Evolutionary conservation across 2,329 filamentous ascomycete species (phyloP).

Genomic region (Fusarium subtropicale): DNA sequence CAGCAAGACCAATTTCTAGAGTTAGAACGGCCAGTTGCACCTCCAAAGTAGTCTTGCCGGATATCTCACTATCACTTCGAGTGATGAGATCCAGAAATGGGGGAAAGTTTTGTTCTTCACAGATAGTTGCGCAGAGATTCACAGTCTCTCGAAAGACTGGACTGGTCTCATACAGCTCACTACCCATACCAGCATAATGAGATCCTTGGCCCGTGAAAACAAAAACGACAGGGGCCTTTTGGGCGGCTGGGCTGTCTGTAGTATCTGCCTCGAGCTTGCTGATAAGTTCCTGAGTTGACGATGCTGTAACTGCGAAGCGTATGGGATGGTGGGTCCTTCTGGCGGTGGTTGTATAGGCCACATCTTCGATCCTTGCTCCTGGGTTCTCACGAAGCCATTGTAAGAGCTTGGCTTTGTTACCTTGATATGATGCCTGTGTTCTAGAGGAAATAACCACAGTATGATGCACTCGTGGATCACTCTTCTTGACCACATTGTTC

Average conservation of each 20-base stretch:
- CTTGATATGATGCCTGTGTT: slow-evolving; percentile 37
- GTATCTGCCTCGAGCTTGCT: not conserved
- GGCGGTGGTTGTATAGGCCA: slow-evolving; percentile 61
- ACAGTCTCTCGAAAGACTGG: slow-evolving; percentile 50
- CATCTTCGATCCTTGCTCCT: slow-evolving; percentile 55
- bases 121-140: slow-evolving; percentile 33
- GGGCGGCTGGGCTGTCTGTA: not conserved
- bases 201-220: slow-evolving; percentile 60
- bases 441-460: slow-evolving; percentile 24
- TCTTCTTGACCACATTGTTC: slow-evolving; percentile 51
- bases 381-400: slow-evolving; percentile 57
- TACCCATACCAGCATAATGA: slow-evolving; percentile 45
- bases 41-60: slow-evolving; percentile 26
- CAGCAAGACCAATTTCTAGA: slow-evolving; percentile 56
- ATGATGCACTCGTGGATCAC: slow-evolving; percentile 54
- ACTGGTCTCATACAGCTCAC: slow-evolving; percentile 48
- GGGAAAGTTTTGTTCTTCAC: slow-evolving; percentile 49
- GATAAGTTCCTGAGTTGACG: not conserved
- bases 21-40: slow-evolving; percentile 54
- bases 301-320: slow-evolving; percentile 1
- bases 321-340: slow-evolving; percentile 29
- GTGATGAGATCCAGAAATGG: slow-evolving; percentile 57
- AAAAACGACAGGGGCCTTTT: slow-evolving; percentile 46
- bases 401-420: slow-evolving; percentile 48
- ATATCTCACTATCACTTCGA: slow-evolving; percentile 44